These are phyloP conservation scores for Blastobotrys persicus DNA, from an alignment of 1,139 yeast species.

Conservation along the genomic window DNA sequence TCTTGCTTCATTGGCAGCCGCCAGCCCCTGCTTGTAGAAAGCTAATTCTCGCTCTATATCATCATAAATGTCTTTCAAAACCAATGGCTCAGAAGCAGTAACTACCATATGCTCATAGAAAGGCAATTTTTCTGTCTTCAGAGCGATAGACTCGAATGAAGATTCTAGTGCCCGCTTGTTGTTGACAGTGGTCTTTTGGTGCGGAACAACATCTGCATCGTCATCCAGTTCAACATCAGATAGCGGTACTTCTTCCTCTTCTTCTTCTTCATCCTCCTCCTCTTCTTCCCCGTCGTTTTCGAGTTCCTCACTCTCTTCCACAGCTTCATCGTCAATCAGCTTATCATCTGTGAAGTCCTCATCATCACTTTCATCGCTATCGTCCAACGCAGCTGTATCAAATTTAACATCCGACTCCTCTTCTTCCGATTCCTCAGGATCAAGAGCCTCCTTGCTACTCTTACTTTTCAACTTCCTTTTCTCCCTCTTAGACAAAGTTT, in stretches of 20 bases:
- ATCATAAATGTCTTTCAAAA: constrained; percentile 86
- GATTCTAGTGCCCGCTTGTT: constrained; percentile 41
- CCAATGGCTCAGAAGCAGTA: constrained; percentile 56
- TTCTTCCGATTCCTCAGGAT: constrained; percentile 23
- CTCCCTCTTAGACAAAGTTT: constrained; percentile 29
- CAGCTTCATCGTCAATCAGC: constrained; percentile 28
- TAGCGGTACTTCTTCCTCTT: constrained; percentile 49
- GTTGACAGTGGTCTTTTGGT: constrained; percentile 72
- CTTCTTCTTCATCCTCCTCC: constrained; percentile 46
- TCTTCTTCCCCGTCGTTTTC: constrained; percentile 32
- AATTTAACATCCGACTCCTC: constrained; percentile 34
- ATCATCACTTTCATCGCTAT: constrained; percentile 25
- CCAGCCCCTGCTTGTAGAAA: constrained; percentile 88
- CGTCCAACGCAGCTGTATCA: constrained; percentile 26
- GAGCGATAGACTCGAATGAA: constrained; percentile 34
- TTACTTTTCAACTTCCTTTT: constrained; percentile 26
- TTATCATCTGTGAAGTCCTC: constrained; percentile 22
- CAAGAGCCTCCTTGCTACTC: constrained; percentile 21
- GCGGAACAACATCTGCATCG: constrained; percentile 86
- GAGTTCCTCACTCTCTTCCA: constrained; percentile 27
- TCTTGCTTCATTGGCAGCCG: constrained; percentile 76
- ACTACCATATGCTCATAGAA: constrained; percentile 84
- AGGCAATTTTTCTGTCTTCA: constrained; percentile 49
- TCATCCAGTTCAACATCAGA: constrained; percentile 76
- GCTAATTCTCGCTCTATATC: constrained; percentile 86